Base-by-base conservation (phyloP, 2,329 filamentous ascomycete genomes). In the Ophiostoma novo-ulmi region DNA sequence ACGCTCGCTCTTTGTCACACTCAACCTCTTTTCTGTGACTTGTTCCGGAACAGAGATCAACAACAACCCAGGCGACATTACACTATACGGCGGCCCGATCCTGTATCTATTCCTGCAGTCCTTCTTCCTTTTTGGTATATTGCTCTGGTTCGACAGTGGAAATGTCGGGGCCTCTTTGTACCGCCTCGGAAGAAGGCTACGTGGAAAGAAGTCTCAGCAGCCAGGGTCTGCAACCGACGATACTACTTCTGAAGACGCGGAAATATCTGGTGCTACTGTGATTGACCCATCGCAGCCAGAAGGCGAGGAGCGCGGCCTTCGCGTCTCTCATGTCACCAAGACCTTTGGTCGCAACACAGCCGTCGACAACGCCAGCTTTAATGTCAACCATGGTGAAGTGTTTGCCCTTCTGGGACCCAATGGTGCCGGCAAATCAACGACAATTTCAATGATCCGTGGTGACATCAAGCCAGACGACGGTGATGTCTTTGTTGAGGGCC, bases 361-460 rank as follows among this genome's bases (percentile, higher is more conserved):
- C 3, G 93, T 97, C n/a, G 89, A 97, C 75, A 91, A 97, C 75
- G 87, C 96, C 61, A 92, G 90, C 0, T 97, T 97, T 76, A 90
- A 90, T 22, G 90, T 97, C 41, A 86, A 87, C 20, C 88, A 87
- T 67, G 90, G 91, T 68, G 91, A 97, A 77, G 91, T 97, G 0
- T 97, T 97, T 79, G 93, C 93, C 0, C 84, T 97, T 0, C 85
- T 98, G 0, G 94, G 94, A 0, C 93, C 94, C 20, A 97, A 97
- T 77, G 93, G 94, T 35, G 94, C 94, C 1, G 94, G 94, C 71
- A 97, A 97, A 76, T 93, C 90, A 0, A 97, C 93, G 0, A 96
- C 91, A 0, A 97, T 97, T 75, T 92, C 90, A 1, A 83, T 97
- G 63, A 93, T 98, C 74, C 88, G 94, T 73, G 94, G 94, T n/a